A percentile compares a stretch with the other conserved stretches of the same genome.
Conservation (phyloP, 1,139 yeast species). For the Sugiyamaella neomexicana region DNA sequence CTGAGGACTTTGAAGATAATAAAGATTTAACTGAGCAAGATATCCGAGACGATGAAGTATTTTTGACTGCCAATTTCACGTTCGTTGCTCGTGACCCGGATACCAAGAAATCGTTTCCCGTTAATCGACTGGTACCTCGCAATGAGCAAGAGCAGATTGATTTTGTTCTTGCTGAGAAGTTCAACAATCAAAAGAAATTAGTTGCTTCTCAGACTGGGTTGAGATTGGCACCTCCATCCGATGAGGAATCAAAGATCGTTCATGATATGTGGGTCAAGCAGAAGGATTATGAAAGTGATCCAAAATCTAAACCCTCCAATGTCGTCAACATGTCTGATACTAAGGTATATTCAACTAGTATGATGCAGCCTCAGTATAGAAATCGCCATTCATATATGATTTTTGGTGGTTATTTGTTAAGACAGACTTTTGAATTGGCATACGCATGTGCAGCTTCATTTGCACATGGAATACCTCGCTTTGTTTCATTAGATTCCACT, state of each 20-base stretch:
- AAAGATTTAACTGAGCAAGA: slow-evolving; percentile 41
- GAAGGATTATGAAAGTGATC: slow-evolving; percentile 29
- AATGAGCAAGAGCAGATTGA: slow-evolving; percentile 77
- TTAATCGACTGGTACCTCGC: slow-evolving; percentile 74
- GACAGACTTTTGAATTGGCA: slow-evolving; percentile 91
- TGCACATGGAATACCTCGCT: slow-evolving; percentile 78
- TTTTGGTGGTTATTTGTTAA: slow-evolving; percentile 87
- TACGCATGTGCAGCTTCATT: slow-evolving; percentile 91
- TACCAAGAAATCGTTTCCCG: slow-evolving; percentile 83
- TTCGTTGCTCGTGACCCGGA: slow-evolving; percentile 93
- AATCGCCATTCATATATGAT: slow-evolving; percentile 93
- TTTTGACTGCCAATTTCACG: slow-evolving; percentile 86
- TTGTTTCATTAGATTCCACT: slow-evolving; percentile 85
- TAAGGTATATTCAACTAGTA: slow-evolving; percentile 65
- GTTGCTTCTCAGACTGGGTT: slow-evolving; percentile 64
- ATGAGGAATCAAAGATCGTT: slow-evolving; percentile 67
- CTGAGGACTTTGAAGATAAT: slow-evolving; percentile 45
- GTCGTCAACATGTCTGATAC: slow-evolving; percentile 68
- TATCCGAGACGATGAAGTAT: slow-evolving; percentile 52
- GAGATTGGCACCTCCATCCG: slow-evolving; percentile 66
- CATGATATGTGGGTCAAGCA: slow-evolving; percentile 65
- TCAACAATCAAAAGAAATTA: slow-evolving; percentile 78
- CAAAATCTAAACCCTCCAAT: slow-evolving; percentile 44
- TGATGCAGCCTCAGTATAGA: slow-evolving; percentile 96
- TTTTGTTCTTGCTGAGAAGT: slow-evolving; percentile 84